These are phyloP conservation scores for Ceratonia siliqua DNA, from an alignment of 306 rosid genomes.

Conservation along the genomic window DNA sequence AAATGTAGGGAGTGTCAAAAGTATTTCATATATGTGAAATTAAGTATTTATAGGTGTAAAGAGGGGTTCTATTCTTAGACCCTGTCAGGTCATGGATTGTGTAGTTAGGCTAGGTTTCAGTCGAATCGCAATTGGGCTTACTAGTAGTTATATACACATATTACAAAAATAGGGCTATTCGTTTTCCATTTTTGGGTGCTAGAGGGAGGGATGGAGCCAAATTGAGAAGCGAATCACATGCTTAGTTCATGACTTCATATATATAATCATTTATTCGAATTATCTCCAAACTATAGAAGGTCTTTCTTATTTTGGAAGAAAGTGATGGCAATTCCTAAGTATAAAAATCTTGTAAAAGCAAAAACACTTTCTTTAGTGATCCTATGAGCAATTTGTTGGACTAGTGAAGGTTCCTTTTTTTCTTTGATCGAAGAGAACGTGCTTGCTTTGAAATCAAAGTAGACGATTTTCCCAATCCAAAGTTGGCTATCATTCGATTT, in stretches of 20 bases:
- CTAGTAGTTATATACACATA: no score
- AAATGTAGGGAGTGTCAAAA: no score
- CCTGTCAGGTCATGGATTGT: no score
- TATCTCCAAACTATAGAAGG: neutral
- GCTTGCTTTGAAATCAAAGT: conserved; percentile 38
- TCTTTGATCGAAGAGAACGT: conserved; percentile 30
- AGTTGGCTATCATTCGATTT: conserved; percentile 18
- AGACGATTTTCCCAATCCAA: conserved; percentile 12
- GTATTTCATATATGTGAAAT: no score
- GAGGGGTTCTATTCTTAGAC: no score
- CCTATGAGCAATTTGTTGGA: neutral
- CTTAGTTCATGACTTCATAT: neutral
- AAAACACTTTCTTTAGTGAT: neutral
- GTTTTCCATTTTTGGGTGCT: no score
- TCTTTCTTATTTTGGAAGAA: neutral
- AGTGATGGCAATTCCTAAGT: neutral
- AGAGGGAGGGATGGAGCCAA: neutral
- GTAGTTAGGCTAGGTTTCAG: no score
- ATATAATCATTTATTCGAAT: neutral
- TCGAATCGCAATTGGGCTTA: no score
- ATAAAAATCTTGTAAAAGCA: neutral
- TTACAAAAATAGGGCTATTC: no score
- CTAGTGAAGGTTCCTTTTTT: neutral
- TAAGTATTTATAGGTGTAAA: no score
- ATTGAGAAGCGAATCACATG: neutral